Base-by-base conservation (phyloP, 192 early-diverging fungal species). In the Coemansia sp. region DNA sequence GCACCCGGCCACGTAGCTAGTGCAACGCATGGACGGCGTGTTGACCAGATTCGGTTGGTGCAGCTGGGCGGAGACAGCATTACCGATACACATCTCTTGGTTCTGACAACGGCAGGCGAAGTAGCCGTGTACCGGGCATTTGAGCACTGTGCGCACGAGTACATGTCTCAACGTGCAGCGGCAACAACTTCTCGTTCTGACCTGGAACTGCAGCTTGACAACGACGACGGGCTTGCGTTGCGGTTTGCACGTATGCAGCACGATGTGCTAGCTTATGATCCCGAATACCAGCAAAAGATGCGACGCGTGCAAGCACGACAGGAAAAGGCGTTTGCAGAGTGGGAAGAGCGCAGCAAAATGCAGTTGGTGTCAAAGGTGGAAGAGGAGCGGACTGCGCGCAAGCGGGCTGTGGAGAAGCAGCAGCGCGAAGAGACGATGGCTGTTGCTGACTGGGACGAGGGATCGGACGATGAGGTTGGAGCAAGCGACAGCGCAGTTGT, bases 101-200 rank as follows among this genome's bases (percentile, higher is more conserved):
- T 38, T 6, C 39, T 76, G 25, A 70, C 74, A 4, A 62, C 67
- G 0, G 64, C 71, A 7, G 74, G 72, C 35, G 75, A 77, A 32
- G 41, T 82, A 3, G 71, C 68, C 22, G 69, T 82, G 11, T 82
- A 82, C 29, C 67, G 69, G 4, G 80, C 80, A 24, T 76, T 82
- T 17, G 58, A 61, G 17, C 64, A 70, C 57, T 69, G 66, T 37
- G 14, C 62, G 27, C 64, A 53, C n/a, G 70, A 68, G 19, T 66
- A 67, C 22, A 62, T 29, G 32, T 41, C 29, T 2, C 59, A 61
- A 24, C 59, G 43, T 5, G 48, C 35, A 32, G 47, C 14, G 3
- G 53, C 60, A 29, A 21, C 21, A 21, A 21, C 21, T 21, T 21
- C 21, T 21, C 21, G 21, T 21, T 35, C 32, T 8, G 6, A 35